Evolutionary conservation across 106 monocot species (phyloP), one percentile per base, ranked within the genome.

Genomic region (Xerophyta viscosa): DNA sequence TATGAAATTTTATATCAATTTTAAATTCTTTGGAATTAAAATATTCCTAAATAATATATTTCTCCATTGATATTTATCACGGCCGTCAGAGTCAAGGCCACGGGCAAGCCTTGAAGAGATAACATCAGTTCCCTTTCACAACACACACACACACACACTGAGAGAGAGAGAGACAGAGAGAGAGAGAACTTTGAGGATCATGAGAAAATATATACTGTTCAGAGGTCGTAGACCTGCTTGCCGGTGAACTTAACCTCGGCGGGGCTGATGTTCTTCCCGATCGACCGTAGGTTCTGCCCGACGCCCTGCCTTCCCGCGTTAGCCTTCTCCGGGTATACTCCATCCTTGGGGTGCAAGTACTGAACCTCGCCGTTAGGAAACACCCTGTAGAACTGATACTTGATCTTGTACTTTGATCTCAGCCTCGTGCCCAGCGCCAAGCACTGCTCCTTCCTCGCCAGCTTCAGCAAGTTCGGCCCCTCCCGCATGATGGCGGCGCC

Each of bases 171-270:
- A n/a, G n/a, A n/a, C n/a, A n/a, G n/a, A n/a, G n/a, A n/a, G n/a
- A n/a, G n/a, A n/a, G n/a, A n/a, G n/a, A n/a, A n/a, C n/a, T n/a
- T n/a, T n/a, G n/a, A n/a, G n/a, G n/a, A n/a, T n/a, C n/a, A n/a
- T n/a, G n/a, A n/a, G n/a, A n/a, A n/a, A n/a, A n/a, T n/a, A n/a
- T n/a, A n/a, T n/a, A n/a, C n/a, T n/a, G 22, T 17, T 74, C 53
- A 87, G 46, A 89, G 14, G 46, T 93, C 88, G 47, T 77, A 93
- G 28, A 46, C 33, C 44, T 84, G 78, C 78, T 93, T 93, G 8
- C 93, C 93, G 15, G 93, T 93, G 63, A 93, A 93, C 87, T 93
- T 93, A 37, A 93, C 87, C 67, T 87, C 84, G 48, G 88, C 88
- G 8, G 88, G 93, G 70, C 57, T 83, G 20, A 71, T 80, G 56